Evolutionary conservation across 2,329 filamentous ascomycete species (phyloP), one percentile per base, ranked within the genome.

Genomic region (Balansia obtecta): DNA sequence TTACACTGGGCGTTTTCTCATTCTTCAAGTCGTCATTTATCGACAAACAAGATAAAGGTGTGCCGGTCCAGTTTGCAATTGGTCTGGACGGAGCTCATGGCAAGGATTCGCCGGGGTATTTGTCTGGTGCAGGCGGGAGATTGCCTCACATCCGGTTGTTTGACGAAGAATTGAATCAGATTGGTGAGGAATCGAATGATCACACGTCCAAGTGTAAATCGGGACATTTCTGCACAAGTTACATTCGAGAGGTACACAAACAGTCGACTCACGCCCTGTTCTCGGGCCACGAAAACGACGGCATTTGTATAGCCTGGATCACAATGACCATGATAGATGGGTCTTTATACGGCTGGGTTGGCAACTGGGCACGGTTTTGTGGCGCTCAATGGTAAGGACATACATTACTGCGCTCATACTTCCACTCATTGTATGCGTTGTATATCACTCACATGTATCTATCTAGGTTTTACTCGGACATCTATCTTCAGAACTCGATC

Each of bases 401-500:
- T 12, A 32, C 38, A 8, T 16, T 1, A 6, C 16, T 8, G 6
- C 13, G 13, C 12, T 12, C 13, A 37, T 2, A 15, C 2, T 8
- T 15, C 2, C 1, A 1, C 34, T 37, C 34, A 4, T 37, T 37
- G 34, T 15, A 13, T 37, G 10, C 15, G 15, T 12, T 37, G 2
- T 37, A 5, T 27, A 27, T 8, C 27, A 37, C 41, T 44, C 15
- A 32, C 41, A 30, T 10, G 11, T 8, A 4, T 30, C 15, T 10
- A 15, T 9, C 27, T 30, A 48, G 46, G 46, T 48, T 33, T 4
- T 48, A 48, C 13, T 48, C 46, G 11, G 38, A 48, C 4, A 48
- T 48, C 8, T 34, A 11, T 20, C n/a, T 48, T 4, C 3, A 4
- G 27, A 48, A 22, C 27, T 0, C 2, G 38, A 27, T 22, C 12